Conservation (phyloP, 805 yeast genomes). For the Wickerhamiella siamensis region DNA sequence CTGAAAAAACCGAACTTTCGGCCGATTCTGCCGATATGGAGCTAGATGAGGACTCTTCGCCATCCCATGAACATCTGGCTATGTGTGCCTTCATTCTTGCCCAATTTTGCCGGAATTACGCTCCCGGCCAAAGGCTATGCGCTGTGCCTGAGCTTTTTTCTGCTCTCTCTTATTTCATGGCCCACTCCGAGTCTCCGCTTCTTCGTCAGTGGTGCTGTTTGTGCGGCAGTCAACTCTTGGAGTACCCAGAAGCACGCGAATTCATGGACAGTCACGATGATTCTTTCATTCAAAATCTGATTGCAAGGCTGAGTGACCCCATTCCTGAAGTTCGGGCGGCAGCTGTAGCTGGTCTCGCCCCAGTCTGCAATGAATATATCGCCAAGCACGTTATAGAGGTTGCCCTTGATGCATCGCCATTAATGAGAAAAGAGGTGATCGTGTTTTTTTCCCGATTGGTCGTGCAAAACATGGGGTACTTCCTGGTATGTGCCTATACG, state of each 20-base stretch:
- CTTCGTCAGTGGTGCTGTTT: conserved; percentile 87
- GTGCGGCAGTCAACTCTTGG: conserved; percentile 32
- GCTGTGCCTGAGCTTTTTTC: conserved; percentile 57
- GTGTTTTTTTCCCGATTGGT: conserved; percentile 66
- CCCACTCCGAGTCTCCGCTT: conserved; percentile 66
- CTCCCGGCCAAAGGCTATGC: conserved; percentile 66
- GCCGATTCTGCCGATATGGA: not conserved
- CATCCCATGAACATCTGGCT: conserved; percentile 61
- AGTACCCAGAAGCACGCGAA: conserved; percentile 41
- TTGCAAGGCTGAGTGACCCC: conserved; percentile 60
- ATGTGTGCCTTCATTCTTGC: conserved; percentile 88
- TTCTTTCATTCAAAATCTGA: conserved; percentile 28
- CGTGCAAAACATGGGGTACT: conserved; percentile 52
- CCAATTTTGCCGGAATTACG: conserved; percentile 66
- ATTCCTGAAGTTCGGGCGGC: conserved; percentile 93
- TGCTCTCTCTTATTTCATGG: conserved; percentile 51
- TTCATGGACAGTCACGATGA: conserved; percentile 6
- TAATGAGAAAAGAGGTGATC: conserved; percentile 75
- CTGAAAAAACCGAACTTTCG: not conserved
- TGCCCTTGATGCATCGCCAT: conserved; percentile 75
- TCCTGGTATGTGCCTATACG: conserved; percentile 73
- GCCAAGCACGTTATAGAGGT: conserved; percentile 54
- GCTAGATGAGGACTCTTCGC: not conserved
- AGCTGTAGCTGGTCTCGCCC: conserved; percentile 55
- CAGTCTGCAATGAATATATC: conserved; percentile 27